Base-by-base conservation (phyloP, 2,329 filamentous ascomycete genomes). In the Sporothrix mexicana region DNA sequence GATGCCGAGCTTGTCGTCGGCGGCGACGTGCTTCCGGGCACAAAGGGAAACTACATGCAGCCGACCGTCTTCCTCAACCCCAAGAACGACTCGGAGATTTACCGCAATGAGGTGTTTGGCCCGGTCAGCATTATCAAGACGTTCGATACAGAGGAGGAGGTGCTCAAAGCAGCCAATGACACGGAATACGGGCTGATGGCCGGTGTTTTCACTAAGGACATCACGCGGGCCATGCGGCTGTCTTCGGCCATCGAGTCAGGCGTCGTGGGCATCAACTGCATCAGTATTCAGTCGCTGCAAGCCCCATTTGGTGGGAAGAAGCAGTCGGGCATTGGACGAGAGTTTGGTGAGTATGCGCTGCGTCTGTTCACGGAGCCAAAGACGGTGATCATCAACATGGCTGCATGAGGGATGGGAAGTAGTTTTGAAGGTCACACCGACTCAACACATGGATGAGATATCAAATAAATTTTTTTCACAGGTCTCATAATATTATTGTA, bases 71-170 rank as follows among this genome's bases (percentile, higher is more conserved):
- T 83, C 78, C 77, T 78, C 30, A 75, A 80, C 53, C 76, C 80
- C 3, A 77, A 79, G 23, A 79, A 82, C 69, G 76, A 79, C 64
- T 79, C 80, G 4, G 75, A 78, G 68, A 83, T 87, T 72, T 84
- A 82, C 77, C 80, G 81, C 8, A 83, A 87, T 74, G 85, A 87
- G 75, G 82, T 88, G 6, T 88, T 88, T 74, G 85, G 86, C 0
- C 86, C 86, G 2, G 86, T 88, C 68, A 83, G 85, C 1, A 82
- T 83, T 25, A 82, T 88, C 73, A 80, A 80, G 57, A 83, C 82
- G 0, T 88, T 88, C 80, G 84, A 85, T 76, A 83, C 82, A 0
- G 86, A 88, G 75, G 83, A 84, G 41, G 85, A 88, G 73, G 85
- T 84, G 0, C 76, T 88, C 36, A 76, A 79, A 41, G 79, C 80